Conservation (phyloP, 306 rosid species). For the Quercus engelmannii region DNA sequence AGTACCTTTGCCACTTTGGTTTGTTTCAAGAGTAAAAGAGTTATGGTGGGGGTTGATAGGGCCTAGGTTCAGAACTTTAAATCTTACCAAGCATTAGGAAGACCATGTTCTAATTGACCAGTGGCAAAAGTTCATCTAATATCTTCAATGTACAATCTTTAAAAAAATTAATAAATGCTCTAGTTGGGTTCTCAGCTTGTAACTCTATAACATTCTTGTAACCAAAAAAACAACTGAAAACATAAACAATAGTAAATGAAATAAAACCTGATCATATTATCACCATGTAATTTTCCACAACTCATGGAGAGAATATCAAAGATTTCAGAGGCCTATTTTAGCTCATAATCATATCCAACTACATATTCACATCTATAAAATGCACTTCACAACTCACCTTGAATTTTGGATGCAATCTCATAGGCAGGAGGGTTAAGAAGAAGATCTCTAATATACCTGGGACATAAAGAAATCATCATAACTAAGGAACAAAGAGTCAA, state of each 20-base stretch:
- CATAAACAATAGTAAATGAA: neutral
- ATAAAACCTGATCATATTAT: neutral
- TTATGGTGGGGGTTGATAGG: neutral
- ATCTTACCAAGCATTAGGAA: neutral
- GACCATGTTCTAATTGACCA: neutral
- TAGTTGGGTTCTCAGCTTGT: neutral
- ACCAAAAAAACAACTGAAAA: neutral
- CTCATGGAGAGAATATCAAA: neutral
- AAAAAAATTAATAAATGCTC: neutral
- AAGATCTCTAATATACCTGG: constrained; percentile 84
- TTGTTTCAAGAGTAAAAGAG: neutral
- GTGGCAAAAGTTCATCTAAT: neutral
- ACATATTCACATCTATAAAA: constrained; percentile 11
- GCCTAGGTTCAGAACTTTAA: neutral
- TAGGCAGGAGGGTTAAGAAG: constrained; percentile 92
- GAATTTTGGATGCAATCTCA: constrained; percentile 80
- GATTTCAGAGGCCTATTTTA: neutral
- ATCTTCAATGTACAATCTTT: neutral
- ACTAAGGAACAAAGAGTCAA: constrained; percentile 7
- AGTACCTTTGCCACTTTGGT: neutral
- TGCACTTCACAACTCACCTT: constrained; percentile 48
- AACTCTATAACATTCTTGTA: neutral
- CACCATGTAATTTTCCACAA: neutral
- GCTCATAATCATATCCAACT: neutral
- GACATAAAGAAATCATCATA: neutral